phyloP scores from a whole-genome alignment of 2,329 filamentous ascomycete genomes.

The Apiospora arundinis region DNA sequence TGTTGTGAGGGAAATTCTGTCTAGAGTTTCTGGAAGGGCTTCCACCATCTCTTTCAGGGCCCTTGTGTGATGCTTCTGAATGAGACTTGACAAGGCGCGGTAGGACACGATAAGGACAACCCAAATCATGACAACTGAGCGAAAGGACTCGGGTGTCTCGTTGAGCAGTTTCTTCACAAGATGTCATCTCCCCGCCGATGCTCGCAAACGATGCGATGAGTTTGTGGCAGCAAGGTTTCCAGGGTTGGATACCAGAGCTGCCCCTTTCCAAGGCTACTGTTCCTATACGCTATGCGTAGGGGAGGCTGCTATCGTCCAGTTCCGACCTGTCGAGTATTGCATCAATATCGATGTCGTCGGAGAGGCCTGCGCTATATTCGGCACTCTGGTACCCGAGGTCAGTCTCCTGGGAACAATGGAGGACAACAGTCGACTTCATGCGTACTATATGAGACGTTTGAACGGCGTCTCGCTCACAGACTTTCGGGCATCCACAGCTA shows the following conservation, averaged over 20 bases:
- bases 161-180: conserved; percentile 38
- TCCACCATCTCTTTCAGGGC: not conserved
- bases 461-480: conserved; percentile 48
- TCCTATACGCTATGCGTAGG: conserved; percentile 55
- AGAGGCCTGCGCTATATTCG: conserved; percentile 48
- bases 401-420: conserved; percentile 39
- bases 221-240: conserved; percentile 44
- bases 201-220: conserved; percentile 40
- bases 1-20: not conserved
- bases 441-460: conserved; percentile 51
- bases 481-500: conserved; percentile 31
- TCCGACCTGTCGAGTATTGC: conserved; percentile 51
- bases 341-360: conserved; percentile 47
- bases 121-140: conserved; percentile 22
- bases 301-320: conserved; percentile 51
- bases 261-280: conserved; percentile 56
- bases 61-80: too few relatives aligned
- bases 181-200: conserved; percentile 33
- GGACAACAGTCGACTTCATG: conserved; percentile 36
- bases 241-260: conserved; percentile 37
- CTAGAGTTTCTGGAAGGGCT: too few relatives aligned
- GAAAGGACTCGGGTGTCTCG: conserved; percentile 36
- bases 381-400: conserved; percentile 49
- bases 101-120: not conserved
- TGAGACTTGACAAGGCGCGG: not conserved